Base-by-base conservation (phyloP, 2,329 filamentous ascomycete genomes). In the Tolypocladium amazonense region DNA sequence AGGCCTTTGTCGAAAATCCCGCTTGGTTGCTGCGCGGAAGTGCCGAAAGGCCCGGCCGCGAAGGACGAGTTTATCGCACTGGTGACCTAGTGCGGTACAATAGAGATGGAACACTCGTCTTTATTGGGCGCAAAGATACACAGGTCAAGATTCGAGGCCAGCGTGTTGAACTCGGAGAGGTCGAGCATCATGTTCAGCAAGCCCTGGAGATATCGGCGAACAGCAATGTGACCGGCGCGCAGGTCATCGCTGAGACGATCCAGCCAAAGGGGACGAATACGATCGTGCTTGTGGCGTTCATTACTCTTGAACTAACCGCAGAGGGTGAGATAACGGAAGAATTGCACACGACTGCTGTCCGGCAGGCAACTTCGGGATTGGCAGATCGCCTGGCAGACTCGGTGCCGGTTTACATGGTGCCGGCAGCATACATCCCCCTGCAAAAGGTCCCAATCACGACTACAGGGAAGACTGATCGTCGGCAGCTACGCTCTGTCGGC, bases 81-180 rank as follows among this genome's bases (percentile, higher is more conserved):
- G 79, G 79, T 6, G 79, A 81, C 61, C 69, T 81, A 3, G 78
- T 71, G 3, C 69, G 69, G 45, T 78, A 78, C 25, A 66, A 73
- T 38, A 66, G 67, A 1, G 62, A 67, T 30, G 65, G 65, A 1
- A 66, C 67, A 27, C 65, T 81, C 12, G 63, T 72, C 0, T 80
- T 77, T 58, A 65, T 80, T 53, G 80, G 79, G 56, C 73, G 81
- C 55, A 80, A 80, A 62, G 81, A 84, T 64, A 74, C 74, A 0
- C 81, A 84, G 66, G 75, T 84, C 57, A 84, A 84, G 66, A 68
- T 85, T 15, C 74, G 77, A 33, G 84, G 84, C 41, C 83, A 77
- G 60, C 68, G 81, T 56, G 70, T 81, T 59, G 84, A 79, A 67
- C 72, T 80, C 0, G 63, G 59, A 2, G 66, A 68, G 5, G 60